A percentile compares a stretch with the other conserved stretches of the same genome.
These are phyloP conservation scores for Candida incommunis DNA, from an alignment of 805 yeast species.

Conservation along the genomic window DNA sequence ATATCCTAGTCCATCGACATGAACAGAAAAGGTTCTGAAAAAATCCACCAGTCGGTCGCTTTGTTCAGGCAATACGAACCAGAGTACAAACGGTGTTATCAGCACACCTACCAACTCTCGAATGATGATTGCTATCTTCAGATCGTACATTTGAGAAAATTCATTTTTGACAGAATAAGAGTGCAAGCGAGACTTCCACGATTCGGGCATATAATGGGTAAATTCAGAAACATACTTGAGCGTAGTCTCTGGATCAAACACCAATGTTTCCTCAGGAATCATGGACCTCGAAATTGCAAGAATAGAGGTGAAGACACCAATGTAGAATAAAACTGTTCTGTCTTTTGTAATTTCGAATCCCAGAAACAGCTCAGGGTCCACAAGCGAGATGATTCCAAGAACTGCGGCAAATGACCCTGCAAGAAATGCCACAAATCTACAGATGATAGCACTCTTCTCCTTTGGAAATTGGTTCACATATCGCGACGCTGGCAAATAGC, in stretches of 20 bases:
- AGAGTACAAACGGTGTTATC: slow-evolving; percentile 77
- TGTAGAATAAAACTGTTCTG: slow-evolving; percentile 71
- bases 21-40: slow-evolving; percentile 76
- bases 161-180: slow-evolving; percentile 73
- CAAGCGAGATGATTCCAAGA: slow-evolving; percentile 55
- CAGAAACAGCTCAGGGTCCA: slow-evolving; percentile 84
- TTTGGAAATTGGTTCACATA: slow-evolving; percentile 90
- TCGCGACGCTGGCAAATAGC: slow-evolving; percentile 64
- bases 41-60: slow-evolving; percentile 76
- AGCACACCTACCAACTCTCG: slow-evolving; percentile 73
- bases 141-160: slow-evolving; percentile 63
- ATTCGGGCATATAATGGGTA: slow-evolving; percentile 79
- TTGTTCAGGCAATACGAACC: slow-evolving; percentile 64
- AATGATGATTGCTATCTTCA: slow-evolving; percentile 54
- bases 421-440: slow-evolving; percentile 55
- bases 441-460: slow-evolving; percentile 41
- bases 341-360: slow-evolving; percentile 79
- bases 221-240: slow-evolving; percentile 64
- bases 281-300: slow-evolving; percentile 74
- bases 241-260: slow-evolving; percentile 91
- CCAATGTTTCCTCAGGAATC: slow-evolving; percentile 46
- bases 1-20: slow-evolving; percentile 88
- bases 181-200: slow-evolving; percentile 79
- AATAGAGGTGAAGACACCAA: slow-evolving; percentile 75
- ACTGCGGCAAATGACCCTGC: slow-evolving; percentile 86